phyloP scores from a whole-genome alignment of 2,329 filamentous ascomycete species.

The Claviceps digitariae region DNA sequence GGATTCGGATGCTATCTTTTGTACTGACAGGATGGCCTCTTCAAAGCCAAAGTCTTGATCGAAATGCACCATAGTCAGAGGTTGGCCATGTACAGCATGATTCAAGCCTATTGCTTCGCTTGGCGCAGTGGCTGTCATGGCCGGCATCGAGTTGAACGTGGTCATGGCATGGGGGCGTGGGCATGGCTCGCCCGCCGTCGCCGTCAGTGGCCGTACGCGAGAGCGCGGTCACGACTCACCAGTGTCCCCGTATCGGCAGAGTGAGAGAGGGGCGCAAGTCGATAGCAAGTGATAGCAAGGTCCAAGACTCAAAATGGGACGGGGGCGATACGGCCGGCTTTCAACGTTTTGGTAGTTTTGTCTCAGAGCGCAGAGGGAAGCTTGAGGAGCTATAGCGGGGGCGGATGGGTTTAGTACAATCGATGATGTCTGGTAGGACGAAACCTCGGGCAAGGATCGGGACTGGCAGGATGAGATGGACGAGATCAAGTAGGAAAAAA shows the following conservation, averaged over 20 bases:
- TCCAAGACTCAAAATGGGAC: no score
- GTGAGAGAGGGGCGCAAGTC: not conserved
- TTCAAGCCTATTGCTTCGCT: slow-evolving; percentile 35
- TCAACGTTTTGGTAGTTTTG: no score
- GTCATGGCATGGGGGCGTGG: slow-evolving; percentile 38
- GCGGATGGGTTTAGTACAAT: no score
- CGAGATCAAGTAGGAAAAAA: not conserved
- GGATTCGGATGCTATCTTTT: no score
- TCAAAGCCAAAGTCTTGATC: slow-evolving; percentile 41
- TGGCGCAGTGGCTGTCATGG: slow-evolving; percentile 30
- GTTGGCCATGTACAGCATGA: slow-evolving; percentile 19
- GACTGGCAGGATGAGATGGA: not conserved
- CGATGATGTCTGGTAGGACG: no score
- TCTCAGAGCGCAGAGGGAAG: no score
- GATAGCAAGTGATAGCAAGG: no score
- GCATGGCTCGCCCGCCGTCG: slow-evolving; percentile 14
- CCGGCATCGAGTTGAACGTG: slow-evolving; percentile 42
- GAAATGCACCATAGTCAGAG: slow-evolving; percentile 36
- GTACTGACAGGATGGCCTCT: slow-evolving; percentile 43
- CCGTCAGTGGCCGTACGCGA: slow-evolving; percentile 12
- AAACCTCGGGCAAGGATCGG: not conserved
- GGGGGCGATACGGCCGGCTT: not conserved
- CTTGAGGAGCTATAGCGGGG: no score
- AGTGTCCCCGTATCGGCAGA: slow-evolving; percentile 2
- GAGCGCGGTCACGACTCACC: no score